phyloP scores from a whole-genome alignment of 2,329 filamentous ascomycete genomes.

The Macroventuria anomochaeta region DNA sequence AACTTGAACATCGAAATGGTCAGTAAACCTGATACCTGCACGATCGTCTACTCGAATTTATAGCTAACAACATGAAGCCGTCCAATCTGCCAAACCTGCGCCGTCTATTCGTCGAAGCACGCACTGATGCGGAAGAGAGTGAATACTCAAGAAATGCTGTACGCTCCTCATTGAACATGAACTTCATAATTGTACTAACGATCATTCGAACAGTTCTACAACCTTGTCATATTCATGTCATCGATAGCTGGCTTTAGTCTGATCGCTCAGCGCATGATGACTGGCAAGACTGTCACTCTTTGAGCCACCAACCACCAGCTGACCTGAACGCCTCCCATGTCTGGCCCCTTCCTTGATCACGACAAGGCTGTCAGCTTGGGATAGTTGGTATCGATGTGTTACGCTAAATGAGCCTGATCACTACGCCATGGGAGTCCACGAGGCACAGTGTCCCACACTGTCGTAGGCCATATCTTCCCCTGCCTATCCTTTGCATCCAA shows the following conservation, averaged over 20 bases:
- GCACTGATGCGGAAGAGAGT: conserved; percentile 91
- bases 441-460: background rate
- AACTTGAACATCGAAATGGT: conserved; percentile 26
- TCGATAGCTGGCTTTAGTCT: conserved; percentile 94
- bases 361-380: background rate
- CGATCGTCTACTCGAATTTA: too few species aligned
- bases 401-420: background rate
- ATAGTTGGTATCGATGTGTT: background rate
- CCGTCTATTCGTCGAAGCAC: conserved; percentile 91
- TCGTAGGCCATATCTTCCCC: conserved; percentile 4
- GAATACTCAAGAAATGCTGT: conserved; percentile 93
- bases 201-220: conserved; percentile 77
- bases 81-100: conserved; percentile 92
- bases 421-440: background rate
- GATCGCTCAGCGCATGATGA: conserved; percentile 81
- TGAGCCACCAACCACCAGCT: background rate
- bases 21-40: too few species aligned
- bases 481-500: conserved; percentile 23
- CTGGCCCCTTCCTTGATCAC: background rate
- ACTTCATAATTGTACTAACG: conserved; percentile 2
- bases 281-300: conserved; percentile 22
- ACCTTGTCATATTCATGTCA: conserved; percentile 94
- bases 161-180: conserved; percentile 44
- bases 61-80: conserved; percentile 52
- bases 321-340: background rate